phyloP scores from a whole-genome alignment of 225 moss, liverwort and hornwort species.

The Physcomitrium patens region DNA sequence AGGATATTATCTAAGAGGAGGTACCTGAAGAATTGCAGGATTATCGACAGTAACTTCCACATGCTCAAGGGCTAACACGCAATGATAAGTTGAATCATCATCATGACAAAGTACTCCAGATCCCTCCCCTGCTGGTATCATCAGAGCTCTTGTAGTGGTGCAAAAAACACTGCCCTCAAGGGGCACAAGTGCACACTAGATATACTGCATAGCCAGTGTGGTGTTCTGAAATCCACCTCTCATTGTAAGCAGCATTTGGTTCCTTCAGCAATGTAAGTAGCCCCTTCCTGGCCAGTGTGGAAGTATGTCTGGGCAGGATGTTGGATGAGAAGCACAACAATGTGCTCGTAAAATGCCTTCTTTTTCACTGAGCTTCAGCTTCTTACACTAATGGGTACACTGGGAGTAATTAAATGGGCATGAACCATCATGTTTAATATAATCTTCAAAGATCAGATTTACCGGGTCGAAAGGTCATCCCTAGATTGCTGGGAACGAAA shows the following conservation, averaged over 20 bases:
- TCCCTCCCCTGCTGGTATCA: background rate
- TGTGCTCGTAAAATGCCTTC: conserved; percentile 16
- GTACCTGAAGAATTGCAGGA: conserved; percentile 8
- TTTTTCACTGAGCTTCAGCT: background rate
- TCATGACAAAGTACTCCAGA: background rate
- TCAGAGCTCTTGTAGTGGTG: conserved; percentile 1
- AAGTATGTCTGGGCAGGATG: background rate
- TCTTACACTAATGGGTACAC: conserved; percentile 21
- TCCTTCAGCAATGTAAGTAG: conserved; percentile 8
- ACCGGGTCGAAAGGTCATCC: conserved; percentile 32
- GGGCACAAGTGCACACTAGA: background rate
- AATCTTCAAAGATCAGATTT: conserved; percentile 41
- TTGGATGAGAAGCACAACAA: background rate
- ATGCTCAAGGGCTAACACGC: conserved; percentile 13
- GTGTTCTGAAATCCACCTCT: background rate
- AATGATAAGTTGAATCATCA: background rate
- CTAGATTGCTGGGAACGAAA: conserved; percentile 67
- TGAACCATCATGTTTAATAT: conserved; percentile 11
- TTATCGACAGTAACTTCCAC: conserved; percentile 18
- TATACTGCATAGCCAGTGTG: no score
- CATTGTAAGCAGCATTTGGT: conserved; percentile 1
- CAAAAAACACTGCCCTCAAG: background rate
- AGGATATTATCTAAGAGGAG: conserved; percentile 14
- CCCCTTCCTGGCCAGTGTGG: conserved; percentile 13
- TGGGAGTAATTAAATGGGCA: conserved; percentile 9